Evolutionary conservation across 1,139 yeast genomes (phyloP).

Genomic region (Suhomyces ambrosiae): DNA sequence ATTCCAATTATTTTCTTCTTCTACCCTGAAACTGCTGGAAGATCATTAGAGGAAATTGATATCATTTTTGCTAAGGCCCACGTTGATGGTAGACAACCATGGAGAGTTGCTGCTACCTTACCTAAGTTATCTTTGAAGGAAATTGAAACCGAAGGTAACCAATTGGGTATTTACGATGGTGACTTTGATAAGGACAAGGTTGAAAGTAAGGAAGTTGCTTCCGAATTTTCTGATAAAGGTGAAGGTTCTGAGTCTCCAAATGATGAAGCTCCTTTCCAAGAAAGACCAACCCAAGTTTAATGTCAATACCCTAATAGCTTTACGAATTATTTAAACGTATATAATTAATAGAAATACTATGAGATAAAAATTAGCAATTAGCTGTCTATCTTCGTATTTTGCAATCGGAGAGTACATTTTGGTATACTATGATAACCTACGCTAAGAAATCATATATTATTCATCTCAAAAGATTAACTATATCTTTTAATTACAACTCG

Average conservation of each 20-base stretch:
- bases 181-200: conserved; percentile 41
- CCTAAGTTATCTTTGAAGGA: conserved; percentile 49
- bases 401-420: no score
- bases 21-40: conserved; percentile 53
- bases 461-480: no score
- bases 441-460: no score
- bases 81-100: conserved; percentile 48
- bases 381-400: no score
- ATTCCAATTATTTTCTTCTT: conserved; percentile 48
- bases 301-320: conserved; percentile 2
- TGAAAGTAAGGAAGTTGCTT: conserved; percentile 35
- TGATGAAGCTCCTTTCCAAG: conserved; percentile 12
- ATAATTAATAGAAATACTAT: conserved; percentile 4
- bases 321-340: conserved; percentile 2
- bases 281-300: conserved; percentile 15
- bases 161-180: conserved; percentile 48
- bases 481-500: no score
- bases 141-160: conserved; percentile 50
- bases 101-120: conserved; percentile 53
- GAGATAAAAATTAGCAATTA: background rate
- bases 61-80: conserved; percentile 50
- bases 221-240: conserved; percentile 23
- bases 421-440: no score
- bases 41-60: conserved; percentile 51
- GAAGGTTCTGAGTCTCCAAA: conserved; percentile 17